Base-by-base conservation (phyloP, 208 protist genomes). In the Acanthamoeba rhysodes region DNA sequence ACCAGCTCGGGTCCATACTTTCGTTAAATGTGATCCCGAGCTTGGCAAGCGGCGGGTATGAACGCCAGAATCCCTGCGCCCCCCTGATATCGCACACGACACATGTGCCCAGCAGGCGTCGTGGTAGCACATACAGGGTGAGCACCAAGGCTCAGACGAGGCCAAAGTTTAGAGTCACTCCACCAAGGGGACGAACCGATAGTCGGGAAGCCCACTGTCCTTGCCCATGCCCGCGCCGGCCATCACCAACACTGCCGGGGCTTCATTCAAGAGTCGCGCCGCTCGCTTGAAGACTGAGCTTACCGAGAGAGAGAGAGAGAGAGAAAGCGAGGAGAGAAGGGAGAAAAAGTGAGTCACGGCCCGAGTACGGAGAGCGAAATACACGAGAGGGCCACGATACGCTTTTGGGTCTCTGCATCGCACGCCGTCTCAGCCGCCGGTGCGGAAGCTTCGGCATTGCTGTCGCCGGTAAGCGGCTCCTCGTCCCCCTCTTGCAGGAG, bases 201-300 rank as follows among this genome's bases (percentile, higher is more conserved):
- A 88, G 53, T 88, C 80, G 8, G 80, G 80, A n/a, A 88, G 80
- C 4, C 80, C 80, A 27, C 50, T 64, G 41, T 88, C 80, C 41
- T 64, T 64, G 41, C 80, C 80, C 80, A 88, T 88, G 18, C 80
- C 80, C 6, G 80, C 80, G n/a, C 80, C 80, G 18, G 80, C 80
- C 53, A 88, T 64, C 41, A 88, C 80, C 80, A 88, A 32, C 50
- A 88, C 80, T 20, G 80, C 80, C 41, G 37, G 80, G 10, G 80
- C 80, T 32, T 64, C 41, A 12, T 53, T 64, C 8, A 88, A 27
- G 41, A 53, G 12, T 6, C 80, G 41, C 80, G 80, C 80, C 32
- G 41, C 80, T 6, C 50, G 41, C 80, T 88, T 88, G 80, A 88
- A 88, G 22, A 88, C 41, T 53, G 80, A 4, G 6, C 16, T 29